Evolutionary conservation across 257 asterid genomes (phyloP).

Genomic region (Paulownia fortunei): DNA sequence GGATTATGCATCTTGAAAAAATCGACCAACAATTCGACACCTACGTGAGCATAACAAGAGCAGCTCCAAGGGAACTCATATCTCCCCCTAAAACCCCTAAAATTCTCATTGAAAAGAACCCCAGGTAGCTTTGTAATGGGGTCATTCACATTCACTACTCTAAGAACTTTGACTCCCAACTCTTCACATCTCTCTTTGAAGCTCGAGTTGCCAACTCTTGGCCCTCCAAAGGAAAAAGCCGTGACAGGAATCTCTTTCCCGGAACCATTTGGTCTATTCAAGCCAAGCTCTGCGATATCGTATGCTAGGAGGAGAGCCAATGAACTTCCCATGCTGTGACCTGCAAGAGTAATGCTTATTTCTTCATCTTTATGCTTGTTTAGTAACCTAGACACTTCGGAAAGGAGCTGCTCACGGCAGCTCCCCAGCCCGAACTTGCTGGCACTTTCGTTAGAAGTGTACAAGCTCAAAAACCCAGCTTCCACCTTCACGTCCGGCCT

Average conservation of each 20-base stretch:
- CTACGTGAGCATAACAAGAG: constrained; percentile 68
- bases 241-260: constrained; percentile 47
- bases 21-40: constrained; percentile 63
- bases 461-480: constrained; percentile 66
- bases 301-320: constrained; percentile 57
- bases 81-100: constrained; percentile 47
- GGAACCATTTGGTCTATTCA: constrained; percentile 27
- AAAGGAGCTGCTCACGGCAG: constrained; percentile 71
- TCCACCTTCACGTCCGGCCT: constrained; percentile 63
- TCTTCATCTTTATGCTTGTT: constrained; percentile 44
- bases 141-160: constrained; percentile 69
- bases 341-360: constrained; percentile 62
- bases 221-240: constrained; percentile 76
- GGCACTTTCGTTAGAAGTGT: constrained; percentile 48
- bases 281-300: constrained; percentile 65
- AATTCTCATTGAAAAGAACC: constrained; percentile 59
- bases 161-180: constrained; percentile 60
- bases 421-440: constrained; percentile 58
- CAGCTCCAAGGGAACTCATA: constrained; percentile 59
- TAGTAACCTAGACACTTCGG: constrained; percentile 57
- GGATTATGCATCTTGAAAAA: constrained; percentile 69
- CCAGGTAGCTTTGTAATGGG: constrained; percentile 78
- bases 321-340: constrained; percentile 86
- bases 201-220: constrained; percentile 68
- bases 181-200: constrained; percentile 73